phyloP scores from a whole-genome alignment of 192 early-diverging fungal species.

The Linnemannia hyalina region DNA sequence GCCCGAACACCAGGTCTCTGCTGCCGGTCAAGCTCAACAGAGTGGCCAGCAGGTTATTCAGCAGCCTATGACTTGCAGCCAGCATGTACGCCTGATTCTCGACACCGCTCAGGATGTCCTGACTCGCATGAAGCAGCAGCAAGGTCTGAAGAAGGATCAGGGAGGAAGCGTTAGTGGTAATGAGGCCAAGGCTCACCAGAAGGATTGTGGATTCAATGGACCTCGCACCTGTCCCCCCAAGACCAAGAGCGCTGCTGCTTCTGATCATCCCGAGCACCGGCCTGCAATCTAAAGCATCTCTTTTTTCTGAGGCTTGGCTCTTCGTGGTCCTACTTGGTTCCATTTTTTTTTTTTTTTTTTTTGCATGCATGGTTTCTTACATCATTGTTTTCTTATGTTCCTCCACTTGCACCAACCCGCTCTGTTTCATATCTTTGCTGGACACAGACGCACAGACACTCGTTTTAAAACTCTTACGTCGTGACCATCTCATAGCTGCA shows the following conservation, averaged over 20 bases:
- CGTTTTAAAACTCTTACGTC: no score
- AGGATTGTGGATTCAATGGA: not conserved
- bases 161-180: no score
- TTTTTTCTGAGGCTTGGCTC: not conserved
- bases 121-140: not conserved
- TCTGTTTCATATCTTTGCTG: no score
- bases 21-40: not conserved
- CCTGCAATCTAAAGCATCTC: no score
- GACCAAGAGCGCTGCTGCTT: no score
- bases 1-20: not conserved
- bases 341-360: not conserved
- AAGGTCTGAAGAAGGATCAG: not conserved
- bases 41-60: not conserved
- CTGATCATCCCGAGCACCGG: no score
- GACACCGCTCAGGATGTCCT: not conserved
- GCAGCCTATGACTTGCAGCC: not conserved
- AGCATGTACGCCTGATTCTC: not conserved
- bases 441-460: no score
- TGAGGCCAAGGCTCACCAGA: not conserved
- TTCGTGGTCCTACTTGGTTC: not conserved
- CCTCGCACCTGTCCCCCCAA: not conserved
- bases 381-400: not conserved
- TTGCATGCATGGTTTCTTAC: not conserved
- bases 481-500: no score
- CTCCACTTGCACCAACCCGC: not conserved